phyloP scores from a whole-genome alignment of 768 basidiomycete species.

The Guyanaporus albipodus region DNA sequence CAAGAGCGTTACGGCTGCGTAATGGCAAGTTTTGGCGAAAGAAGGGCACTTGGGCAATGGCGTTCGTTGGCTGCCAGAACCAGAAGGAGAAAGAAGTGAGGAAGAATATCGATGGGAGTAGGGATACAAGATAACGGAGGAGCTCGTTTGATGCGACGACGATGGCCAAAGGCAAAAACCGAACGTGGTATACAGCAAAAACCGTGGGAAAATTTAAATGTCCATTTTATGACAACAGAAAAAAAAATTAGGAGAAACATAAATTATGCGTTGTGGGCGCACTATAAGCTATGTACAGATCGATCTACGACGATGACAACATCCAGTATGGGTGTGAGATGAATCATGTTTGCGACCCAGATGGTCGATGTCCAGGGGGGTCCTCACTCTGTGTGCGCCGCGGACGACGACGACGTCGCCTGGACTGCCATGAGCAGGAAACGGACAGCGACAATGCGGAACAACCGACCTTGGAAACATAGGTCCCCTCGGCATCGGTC shows the following conservation, averaged over 20 bases:
- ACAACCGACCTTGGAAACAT: constrained; percentile 65
- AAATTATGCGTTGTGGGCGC: too few relatives aligned
- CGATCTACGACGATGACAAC: background rate
- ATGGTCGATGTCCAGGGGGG: background rate
- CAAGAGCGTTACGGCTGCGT: constrained; percentile 21
- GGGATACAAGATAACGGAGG: constrained; percentile 34
- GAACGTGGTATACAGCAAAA: constrained; percentile 27
- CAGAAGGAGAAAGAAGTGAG: constrained; percentile 9
- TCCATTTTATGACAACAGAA: background rate
- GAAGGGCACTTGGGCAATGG: constrained; percentile 6
- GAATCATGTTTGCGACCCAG: background rate
- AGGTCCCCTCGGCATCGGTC: constrained; percentile 89
- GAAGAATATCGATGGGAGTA: constrained; percentile 32
- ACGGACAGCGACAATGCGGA: background rate
- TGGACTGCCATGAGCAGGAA: constrained; percentile 1
- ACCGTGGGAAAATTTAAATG: constrained; percentile 26
- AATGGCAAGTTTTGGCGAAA: constrained; percentile 20
- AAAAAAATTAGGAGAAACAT: background rate
- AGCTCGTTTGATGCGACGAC: constrained; percentile 29
- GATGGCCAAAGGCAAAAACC: constrained; percentile 30
- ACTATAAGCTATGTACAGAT: background rate
- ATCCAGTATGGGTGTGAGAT: background rate
- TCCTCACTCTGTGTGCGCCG: constrained; percentile 17
- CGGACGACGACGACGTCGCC: constrained; percentile 30
- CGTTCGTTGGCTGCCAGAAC: constrained; percentile 24